Evolutionary conservation across 2,329 filamentous ascomycete species (phyloP).

Genomic region (Verticillium alfalfae): DNA sequence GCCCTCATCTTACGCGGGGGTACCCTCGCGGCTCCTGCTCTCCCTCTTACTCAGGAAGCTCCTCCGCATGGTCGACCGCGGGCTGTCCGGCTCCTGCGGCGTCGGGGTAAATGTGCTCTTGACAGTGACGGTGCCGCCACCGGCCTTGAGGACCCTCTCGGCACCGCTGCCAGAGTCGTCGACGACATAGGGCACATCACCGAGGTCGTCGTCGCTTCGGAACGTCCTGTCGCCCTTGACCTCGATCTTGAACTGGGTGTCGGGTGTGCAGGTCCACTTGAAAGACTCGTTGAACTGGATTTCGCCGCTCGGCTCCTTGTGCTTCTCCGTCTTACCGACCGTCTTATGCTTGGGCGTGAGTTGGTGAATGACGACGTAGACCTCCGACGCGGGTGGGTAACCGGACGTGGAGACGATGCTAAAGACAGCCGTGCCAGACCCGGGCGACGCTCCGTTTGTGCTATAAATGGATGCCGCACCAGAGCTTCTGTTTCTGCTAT

Average conservation of each 20-base stretch:
- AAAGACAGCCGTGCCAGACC: constrained; percentile 73
- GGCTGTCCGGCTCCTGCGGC: constrained; percentile 41
- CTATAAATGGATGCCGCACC: constrained; percentile 64
- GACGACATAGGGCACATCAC: constrained; percentile 86
- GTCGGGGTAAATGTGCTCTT: constrained; percentile 63
- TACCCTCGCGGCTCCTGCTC: constrained; percentile 37
- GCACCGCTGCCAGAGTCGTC: constrained; percentile 65
- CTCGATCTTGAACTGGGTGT: constrained; percentile 79
- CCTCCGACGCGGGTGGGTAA: constrained; percentile 69
- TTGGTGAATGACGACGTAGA: constrained; percentile 72
- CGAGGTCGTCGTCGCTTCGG: constrained; percentile 75
- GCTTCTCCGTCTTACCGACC: constrained; percentile 87
- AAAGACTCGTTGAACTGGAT: constrained; percentile 75
- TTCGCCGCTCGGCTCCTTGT: constrained; percentile 64
- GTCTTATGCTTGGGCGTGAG: constrained; percentile 66
- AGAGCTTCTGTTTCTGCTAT: constrained; percentile 51
- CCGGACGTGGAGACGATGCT: constrained; percentile 73
- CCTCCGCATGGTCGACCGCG: constrained; percentile 40
- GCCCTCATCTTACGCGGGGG: constrained; percentile 13
- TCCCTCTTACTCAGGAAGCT: constrained; percentile 53
- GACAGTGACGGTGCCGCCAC: constrained; percentile 65
- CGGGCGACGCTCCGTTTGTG: constrained; percentile 52
- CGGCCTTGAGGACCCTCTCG: constrained; percentile 71
- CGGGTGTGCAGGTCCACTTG: constrained; percentile 71
- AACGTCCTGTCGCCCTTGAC: constrained; percentile 84